Evolutionary conservation across 345 rosid species (phyloP).

Genomic region (Punica granatum): DNA sequence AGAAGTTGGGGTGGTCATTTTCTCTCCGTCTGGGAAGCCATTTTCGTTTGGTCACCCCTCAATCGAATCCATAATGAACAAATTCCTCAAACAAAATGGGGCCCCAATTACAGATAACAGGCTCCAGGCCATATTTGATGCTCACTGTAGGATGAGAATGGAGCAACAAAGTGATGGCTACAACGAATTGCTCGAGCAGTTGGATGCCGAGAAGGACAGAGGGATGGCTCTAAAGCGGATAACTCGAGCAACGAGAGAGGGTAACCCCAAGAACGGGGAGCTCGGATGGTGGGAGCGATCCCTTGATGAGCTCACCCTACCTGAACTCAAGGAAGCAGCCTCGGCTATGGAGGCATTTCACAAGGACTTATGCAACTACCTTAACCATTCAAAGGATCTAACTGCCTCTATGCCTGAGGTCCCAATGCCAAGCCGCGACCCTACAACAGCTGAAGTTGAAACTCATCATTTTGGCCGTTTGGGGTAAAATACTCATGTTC

Average conservation of each 20-base stretch:
- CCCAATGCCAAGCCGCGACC: too few species aligned
- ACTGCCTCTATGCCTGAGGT: too few species aligned
- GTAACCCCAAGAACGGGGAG: not conserved
- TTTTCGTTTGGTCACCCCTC: not conserved
- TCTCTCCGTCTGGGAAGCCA: constrained; percentile 22
- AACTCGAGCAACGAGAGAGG: not conserved
- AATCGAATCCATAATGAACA: not conserved
- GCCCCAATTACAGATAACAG: not conserved
- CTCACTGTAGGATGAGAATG: not conserved
- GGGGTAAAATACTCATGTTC: too few species aligned
- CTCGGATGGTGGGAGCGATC: too few species aligned
- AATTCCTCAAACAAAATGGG: not conserved
- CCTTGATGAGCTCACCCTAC: too few species aligned
- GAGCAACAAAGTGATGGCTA: not conserved
- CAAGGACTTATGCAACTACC: too few species aligned
- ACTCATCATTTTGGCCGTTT: too few species aligned
- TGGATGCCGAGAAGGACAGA: not conserved
- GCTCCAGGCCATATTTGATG: not conserved
- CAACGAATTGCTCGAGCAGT: not conserved
- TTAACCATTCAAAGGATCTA: too few species aligned
- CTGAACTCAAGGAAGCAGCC: too few species aligned
- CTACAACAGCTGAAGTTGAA: too few species aligned
- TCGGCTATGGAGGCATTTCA: too few species aligned
- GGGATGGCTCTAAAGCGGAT: not conserved
- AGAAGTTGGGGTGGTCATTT: not conserved